phyloP scores from a whole-genome alignment of 306 rosid species.

The Sophora flavescens region DNA sequence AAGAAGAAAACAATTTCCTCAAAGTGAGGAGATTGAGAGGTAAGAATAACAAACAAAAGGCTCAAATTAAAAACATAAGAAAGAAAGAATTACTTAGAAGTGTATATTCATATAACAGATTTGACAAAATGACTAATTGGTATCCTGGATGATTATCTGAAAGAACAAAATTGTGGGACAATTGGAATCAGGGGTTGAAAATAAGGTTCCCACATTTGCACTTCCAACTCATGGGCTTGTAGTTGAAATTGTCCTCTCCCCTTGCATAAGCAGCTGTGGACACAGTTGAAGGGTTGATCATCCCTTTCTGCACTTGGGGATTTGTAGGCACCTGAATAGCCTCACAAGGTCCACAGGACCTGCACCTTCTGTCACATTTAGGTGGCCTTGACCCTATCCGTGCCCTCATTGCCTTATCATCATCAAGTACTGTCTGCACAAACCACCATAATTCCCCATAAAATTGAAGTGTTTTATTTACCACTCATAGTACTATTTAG shows the following conservation, averaged over 20 bases:
- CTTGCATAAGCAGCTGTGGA: conserved; percentile 53
- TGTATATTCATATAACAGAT: conserved; percentile 48
- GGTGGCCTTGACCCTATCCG: conserved; percentile 93
- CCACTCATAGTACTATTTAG: conserved; percentile 19
- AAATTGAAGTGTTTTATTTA: not conserved
- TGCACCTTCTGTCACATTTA: conserved; percentile 84
- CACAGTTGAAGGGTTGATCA: conserved; percentile 52
- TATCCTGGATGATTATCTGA: conserved; percentile 30
- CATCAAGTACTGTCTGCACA: conserved; percentile 59
- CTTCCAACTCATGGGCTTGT: conserved; percentile 98
- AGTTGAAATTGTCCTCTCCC: conserved; percentile 72
- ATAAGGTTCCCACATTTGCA: conserved; percentile 90
- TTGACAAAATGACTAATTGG: conserved; percentile 32
- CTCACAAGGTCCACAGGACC: conserved; percentile 77
- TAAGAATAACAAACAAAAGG: not conserved
- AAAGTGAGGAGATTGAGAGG: conserved; percentile 1
- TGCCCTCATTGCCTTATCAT: conserved; percentile 61
- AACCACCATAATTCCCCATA: not conserved
- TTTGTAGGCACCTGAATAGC: conserved; percentile 62
- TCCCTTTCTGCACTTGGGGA: conserved; percentile 56
- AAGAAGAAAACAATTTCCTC: not conserved
- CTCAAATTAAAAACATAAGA: not conserved
- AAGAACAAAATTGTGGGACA: conserved; percentile 17
- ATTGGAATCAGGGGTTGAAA: conserved; percentile 70
- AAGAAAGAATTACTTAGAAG: not conserved